Percentiles rank a stretch among this genome's conserved stretches.
phyloP scores from a whole-genome alignment of 2,329 filamentous ascomycete species.

The Alternaria incomplexa region DNA sequence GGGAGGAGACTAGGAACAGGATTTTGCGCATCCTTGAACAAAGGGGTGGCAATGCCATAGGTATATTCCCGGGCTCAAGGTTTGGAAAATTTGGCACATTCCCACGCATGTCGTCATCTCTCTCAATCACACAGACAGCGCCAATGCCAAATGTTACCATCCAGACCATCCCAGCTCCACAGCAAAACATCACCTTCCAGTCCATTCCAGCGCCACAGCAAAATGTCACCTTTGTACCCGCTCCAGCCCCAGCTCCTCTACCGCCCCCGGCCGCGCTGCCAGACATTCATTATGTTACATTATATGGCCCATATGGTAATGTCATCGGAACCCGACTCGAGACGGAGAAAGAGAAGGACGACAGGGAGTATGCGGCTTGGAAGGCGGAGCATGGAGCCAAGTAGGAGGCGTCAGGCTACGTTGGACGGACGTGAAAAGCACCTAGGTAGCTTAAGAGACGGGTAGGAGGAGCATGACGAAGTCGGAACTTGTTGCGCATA shows the following conservation, averaged over 20 bases:
- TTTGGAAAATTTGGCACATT: not conserved
- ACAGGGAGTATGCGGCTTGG: constrained; percentile 1
- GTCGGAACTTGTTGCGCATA: not conserved
- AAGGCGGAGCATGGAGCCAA: not conserved
- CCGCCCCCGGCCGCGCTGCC: not conserved
- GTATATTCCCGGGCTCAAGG: not conserved
- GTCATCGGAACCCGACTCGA: not conserved
- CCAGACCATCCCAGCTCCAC: not conserved
- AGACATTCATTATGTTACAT: too few relatives aligned
- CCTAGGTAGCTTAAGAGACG: not conserved
- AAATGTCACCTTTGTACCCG: not conserved
- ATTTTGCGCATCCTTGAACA: not conserved
- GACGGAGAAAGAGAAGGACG: not conserved
- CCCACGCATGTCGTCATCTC: not conserved
- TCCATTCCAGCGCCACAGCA: not conserved
- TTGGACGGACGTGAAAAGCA: not conserved
- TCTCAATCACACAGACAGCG: not conserved
- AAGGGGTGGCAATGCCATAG: not conserved
- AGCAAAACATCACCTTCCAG: not conserved
- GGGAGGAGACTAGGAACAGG: not conserved
- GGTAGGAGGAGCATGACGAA: not conserved
- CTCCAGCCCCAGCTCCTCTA: not conserved
- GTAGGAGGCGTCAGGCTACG: not conserved
- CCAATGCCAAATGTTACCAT: not conserved
- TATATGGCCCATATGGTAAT: not conserved